Conservation (phyloP, 345 rosid genomes). For the Salix dunnii region DNA sequence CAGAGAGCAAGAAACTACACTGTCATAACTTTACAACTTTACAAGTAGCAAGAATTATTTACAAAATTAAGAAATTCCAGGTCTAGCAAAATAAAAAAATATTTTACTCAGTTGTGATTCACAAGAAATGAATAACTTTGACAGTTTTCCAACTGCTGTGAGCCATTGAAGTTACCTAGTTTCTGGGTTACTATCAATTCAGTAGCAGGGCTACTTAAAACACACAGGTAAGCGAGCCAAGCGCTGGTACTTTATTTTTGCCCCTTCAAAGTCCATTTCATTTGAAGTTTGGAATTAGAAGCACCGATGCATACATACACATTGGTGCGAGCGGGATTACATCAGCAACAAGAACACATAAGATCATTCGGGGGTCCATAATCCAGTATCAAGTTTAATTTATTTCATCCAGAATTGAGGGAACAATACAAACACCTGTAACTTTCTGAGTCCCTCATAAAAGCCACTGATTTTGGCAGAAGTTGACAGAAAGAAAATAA, state of each 20-base stretch:
- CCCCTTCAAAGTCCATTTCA: background rate
- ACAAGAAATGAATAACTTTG: background rate
- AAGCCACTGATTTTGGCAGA: background rate
- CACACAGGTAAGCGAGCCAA: background rate
- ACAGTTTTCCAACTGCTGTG: background rate
- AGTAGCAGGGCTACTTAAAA: background rate
- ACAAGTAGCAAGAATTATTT: background rate
- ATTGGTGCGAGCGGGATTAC: background rate
- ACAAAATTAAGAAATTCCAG: background rate
- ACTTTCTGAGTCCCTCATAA: background rate
- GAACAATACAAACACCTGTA: background rate
- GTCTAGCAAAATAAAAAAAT: no score
- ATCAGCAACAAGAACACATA: background rate
- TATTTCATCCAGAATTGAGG: background rate
- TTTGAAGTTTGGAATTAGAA: background rate
- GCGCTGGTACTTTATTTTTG: background rate
- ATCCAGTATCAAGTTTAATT: background rate
- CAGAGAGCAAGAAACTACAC: background rate
- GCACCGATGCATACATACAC: background rate
- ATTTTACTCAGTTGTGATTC: background rate
- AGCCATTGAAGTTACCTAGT: background rate
- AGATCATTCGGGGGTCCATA: background rate
- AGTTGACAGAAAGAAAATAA: background rate
- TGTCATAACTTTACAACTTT: background rate
- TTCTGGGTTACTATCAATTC: background rate